phyloP scores from a whole-genome alignment of 2,329 filamentous ascomycete species.

The Colletotrichum liaoningense region DNA sequence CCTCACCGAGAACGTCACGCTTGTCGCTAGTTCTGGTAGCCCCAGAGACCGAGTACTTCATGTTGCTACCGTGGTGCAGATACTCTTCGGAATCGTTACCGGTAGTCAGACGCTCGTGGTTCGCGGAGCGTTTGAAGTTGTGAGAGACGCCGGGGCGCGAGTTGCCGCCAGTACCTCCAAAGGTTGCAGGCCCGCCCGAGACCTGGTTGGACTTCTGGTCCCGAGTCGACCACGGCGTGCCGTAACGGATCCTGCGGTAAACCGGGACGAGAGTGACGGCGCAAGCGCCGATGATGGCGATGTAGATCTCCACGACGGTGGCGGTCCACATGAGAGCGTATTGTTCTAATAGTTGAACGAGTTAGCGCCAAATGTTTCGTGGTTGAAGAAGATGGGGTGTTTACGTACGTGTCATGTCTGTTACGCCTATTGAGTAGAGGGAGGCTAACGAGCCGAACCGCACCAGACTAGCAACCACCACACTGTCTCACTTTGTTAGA shows the following conservation, averaged over 20 bases:
- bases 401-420: constrained; percentile 13
- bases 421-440: constrained; percentile 12
- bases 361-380: background rate
- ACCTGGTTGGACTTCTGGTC: constrained; percentile 20
- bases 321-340: constrained; percentile 28
- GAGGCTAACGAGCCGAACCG: constrained; percentile 20
- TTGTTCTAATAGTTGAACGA: background rate
- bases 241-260: constrained; percentile 20
- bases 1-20: background rate
- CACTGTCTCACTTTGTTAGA: background rate
- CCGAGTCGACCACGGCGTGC: constrained; percentile 14
- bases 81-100: constrained; percentile 23
- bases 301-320: constrained; percentile 21
- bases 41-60: constrained; percentile 15
- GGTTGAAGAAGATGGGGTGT: background rate
- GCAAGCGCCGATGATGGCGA: constrained; percentile 19
- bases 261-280: constrained; percentile 21
- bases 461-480: constrained; percentile 17
- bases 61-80: background rate
- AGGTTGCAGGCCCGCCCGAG: background rate
- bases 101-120: constrained; percentile 13
- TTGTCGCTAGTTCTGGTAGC: background rate
- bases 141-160: background rate
- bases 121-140: constrained; percentile 19
- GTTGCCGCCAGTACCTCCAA: background rate